Evolutionary conservation across 805 yeast species (phyloP).

Genomic region (Yarrowia sp.): DNA sequence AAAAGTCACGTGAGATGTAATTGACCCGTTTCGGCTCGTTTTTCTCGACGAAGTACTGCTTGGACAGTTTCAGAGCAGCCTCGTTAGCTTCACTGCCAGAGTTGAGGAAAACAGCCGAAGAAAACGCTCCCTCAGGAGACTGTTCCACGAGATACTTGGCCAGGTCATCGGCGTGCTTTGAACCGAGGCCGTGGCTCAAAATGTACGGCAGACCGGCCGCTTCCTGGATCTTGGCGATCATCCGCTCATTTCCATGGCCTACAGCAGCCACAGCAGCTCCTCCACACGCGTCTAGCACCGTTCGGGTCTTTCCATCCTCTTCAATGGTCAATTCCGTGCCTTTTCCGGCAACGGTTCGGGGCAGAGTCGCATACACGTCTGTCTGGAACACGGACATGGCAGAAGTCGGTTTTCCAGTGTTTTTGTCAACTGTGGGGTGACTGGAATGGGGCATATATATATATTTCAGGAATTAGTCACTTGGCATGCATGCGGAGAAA

Average conservation of each 20-base stretch:
- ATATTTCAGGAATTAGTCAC: neutral
- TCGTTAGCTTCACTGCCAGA: conserved; percentile 68
- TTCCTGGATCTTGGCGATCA: conserved; percentile 19
- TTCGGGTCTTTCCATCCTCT: conserved; percentile 7
- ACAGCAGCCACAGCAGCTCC: conserved; percentile 32
- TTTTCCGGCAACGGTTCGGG: conserved; percentile 9
- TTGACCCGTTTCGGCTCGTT: conserved; percentile 54
- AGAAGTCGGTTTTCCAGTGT: neutral
- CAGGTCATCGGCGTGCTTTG: conserved; percentile 15
- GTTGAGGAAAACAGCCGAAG: neutral
- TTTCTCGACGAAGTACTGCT: conserved; percentile 56
- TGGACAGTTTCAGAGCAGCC: conserved; percentile 63
- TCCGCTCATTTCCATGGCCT: conserved; percentile 15
- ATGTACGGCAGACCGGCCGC: conserved; percentile 20
- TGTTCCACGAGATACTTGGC: conserved; percentile 12
- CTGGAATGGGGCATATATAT: neutral
- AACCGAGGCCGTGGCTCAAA: conserved; percentile 11
- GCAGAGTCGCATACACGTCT: conserved; percentile 8
- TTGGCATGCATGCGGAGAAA: neutral
- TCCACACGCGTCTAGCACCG: conserved; percentile 23
- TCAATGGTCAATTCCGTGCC: conserved; percentile 20
- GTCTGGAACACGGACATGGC: conserved; percentile 25
- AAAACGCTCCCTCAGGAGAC: conserved; percentile 16
- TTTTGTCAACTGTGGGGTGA: too few species aligned
- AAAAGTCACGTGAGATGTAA: conserved; percentile 54